A percentile compares a stretch with the other conserved stretches of the same genome.
Conservation (phyloP, 2,329 filamentous ascomycete species). For the Hypocreales sp. region DNA sequence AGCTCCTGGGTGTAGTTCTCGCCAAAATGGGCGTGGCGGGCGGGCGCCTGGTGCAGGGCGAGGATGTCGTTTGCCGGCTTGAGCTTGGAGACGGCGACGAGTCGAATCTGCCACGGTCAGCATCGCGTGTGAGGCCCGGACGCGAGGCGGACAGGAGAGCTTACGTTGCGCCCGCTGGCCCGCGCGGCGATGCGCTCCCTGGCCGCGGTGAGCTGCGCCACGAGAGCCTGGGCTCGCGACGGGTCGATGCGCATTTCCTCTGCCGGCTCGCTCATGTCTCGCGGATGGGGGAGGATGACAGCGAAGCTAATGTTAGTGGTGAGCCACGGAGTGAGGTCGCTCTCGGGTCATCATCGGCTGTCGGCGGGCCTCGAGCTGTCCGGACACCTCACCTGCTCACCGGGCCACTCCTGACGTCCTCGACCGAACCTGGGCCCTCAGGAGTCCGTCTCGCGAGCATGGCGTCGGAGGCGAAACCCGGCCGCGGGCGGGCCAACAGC, state of each 20-base stretch:
- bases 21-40: slow-evolving; percentile 65
- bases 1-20: slow-evolving; percentile 95
- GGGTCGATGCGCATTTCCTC: slow-evolving; percentile 47
- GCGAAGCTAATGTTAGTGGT: background rate
- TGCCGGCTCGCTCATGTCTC: slow-evolving; percentile 24
- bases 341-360: slow-evolving; percentile 19
- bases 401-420: too few relatives aligned
- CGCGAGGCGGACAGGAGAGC: too few relatives aligned
- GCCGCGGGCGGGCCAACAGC: slow-evolving; percentile 32
- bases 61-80: slow-evolving; percentile 88
- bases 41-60: slow-evolving; percentile 52
- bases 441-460: too few relatives aligned
- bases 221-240: slow-evolving; percentile 43
- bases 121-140: too few relatives aligned
- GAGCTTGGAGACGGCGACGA: slow-evolving; percentile 92
- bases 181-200: slow-evolving; percentile 39
- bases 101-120: slow-evolving; percentile 42
- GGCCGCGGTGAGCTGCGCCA: slow-evolving; percentile 46
- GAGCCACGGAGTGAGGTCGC: background rate
- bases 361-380: too few relatives aligned
- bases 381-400: too few relatives aligned
- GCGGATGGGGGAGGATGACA: too few relatives aligned
- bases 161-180: slow-evolving; percentile 37
- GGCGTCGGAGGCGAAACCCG: slow-evolving; percentile 14
- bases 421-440: too few relatives aligned